phyloP scores from a whole-genome alignment of 2,329 filamentous ascomycete genomes.

The Fusarium foetens region DNA sequence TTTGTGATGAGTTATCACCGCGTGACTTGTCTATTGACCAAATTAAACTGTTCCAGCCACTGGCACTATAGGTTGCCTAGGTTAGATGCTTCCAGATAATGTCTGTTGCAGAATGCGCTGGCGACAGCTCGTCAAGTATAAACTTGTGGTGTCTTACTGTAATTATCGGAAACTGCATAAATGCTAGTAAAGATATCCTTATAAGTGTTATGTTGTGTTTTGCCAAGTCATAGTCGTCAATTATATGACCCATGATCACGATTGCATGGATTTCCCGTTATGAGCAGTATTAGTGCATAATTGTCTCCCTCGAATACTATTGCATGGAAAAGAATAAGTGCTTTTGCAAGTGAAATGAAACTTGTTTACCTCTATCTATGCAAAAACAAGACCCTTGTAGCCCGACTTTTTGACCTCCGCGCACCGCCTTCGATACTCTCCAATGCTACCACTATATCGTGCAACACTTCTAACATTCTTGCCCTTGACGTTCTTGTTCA shows the following conservation, averaged over 20 bases:
- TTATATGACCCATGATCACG: too few species aligned
- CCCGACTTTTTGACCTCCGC: slow-evolving; percentile 5
- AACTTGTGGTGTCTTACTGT: fast-evolving
- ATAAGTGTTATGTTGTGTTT: too few species aligned
- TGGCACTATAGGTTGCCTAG: neutral
- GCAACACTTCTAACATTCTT: slow-evolving; percentile 55
- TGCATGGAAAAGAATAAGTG: fast-evolving
- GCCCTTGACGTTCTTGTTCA: slow-evolving; percentile 62
- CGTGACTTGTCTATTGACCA: neutral
- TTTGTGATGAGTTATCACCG: neutral
- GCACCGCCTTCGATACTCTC: slow-evolving; percentile 29
- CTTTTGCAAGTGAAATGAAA: fast-evolving
- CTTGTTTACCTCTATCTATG: neutral
- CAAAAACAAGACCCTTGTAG: slow-evolving; percentile 11
- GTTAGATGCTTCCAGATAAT: neutral
- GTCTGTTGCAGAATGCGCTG: neutral
- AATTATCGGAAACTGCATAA: fast-evolving
- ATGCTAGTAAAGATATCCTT: fast-evolving
- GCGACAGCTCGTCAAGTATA: fast-evolving
- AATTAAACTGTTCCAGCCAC: neutral
- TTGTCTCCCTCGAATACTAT: neutral
- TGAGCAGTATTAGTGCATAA: fast-evolving
- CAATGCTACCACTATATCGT: slow-evolving; percentile 23
- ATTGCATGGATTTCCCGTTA: too few species aligned
- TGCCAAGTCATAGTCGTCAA: fast-evolving